phyloP scores from a whole-genome alignment of 129 eudicot species.

The Saposhnikovia divaricata region DNA sequence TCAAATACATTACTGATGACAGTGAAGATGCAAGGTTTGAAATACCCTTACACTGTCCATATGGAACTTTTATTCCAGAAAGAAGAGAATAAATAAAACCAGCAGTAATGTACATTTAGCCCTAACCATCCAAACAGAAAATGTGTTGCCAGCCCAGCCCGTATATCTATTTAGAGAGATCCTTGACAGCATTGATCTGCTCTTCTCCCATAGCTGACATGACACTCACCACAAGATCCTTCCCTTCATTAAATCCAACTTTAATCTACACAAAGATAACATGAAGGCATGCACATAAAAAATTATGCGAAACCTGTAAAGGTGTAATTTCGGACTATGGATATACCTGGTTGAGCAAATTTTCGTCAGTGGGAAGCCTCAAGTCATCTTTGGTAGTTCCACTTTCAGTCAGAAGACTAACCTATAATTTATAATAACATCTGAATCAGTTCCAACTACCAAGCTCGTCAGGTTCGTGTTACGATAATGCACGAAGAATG shows the following conservation, averaged over 20 bases:
- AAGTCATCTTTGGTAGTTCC: constrained; percentile 7
- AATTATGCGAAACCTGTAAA: neutral
- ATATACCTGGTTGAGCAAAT: neutral
- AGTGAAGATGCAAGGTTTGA: neutral
- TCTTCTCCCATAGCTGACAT: constrained; percentile 11
- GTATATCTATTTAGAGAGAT: neutral
- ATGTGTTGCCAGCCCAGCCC: neutral
- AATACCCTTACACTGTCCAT: neutral
- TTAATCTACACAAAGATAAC: neutral
- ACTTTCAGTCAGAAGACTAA: neutral
- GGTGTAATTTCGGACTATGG: too few relatives aligned
- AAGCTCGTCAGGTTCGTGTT: neutral
- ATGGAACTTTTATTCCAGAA: constrained; percentile 1
- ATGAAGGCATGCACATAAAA: neutral
- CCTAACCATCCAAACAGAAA: neutral
- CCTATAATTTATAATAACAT: neutral
- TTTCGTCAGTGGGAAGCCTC: neutral
- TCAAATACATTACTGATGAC: neutral
- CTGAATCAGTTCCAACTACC: neutral
- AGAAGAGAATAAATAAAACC: neutral
- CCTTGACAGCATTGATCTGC: constrained; percentile 6
- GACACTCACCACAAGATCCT: constrained; percentile 9
- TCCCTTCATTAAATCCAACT: constrained; percentile 1
- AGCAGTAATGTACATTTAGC: neutral
- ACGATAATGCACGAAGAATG: neutral